These are phyloP conservation scores for Diplodia scrobiculata DNA, from an alignment of 2,329 filamentous ascomycete species.

Conservation along the genomic window DNA sequence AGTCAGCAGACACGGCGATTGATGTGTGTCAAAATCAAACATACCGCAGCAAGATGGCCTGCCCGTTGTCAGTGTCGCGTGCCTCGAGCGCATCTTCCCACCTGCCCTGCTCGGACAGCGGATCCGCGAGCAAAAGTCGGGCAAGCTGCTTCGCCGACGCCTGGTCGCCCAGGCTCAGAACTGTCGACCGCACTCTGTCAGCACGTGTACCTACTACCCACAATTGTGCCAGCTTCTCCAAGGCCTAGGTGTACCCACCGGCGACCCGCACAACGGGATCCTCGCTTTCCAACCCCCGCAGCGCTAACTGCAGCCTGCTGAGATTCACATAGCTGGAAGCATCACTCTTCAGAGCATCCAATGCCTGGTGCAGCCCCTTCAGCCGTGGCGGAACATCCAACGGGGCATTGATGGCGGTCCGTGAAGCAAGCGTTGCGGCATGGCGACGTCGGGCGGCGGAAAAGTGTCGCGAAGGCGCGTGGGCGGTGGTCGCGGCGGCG, in stretches of 20 bases:
- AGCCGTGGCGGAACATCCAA: slow-evolving; percentile 57
- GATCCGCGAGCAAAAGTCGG: slow-evolving; percentile 58
- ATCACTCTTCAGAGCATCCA: slow-evolving; percentile 63
- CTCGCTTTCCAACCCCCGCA: slow-evolving; percentile 63
- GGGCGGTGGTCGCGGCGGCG: slow-evolving; percentile 11
- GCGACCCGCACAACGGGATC: slow-evolving; percentile 59
- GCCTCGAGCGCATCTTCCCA: slow-evolving; percentile 51
- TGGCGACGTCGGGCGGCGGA: slow-evolving; percentile 34
- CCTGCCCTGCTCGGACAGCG: slow-evolving; percentile 44
- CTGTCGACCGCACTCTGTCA: slow-evolving; percentile 36
- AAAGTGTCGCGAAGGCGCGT: slow-evolving; percentile 21
- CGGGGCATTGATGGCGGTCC: slow-evolving; percentile 57
- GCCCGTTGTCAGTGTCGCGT: slow-evolving; percentile 38
- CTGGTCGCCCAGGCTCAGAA: slow-evolving; percentile 55
- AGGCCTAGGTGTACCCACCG: slow-evolving; percentile 43
- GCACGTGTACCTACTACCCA: slow-evolving; percentile 30
- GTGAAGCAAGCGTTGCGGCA: slow-evolving; percentile 51
- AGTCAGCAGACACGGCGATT: slow-evolving; percentile 5
- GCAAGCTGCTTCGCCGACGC: slow-evolving; percentile 65
- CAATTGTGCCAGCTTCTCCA: background rate
- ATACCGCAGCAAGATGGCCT: slow-evolving; percentile 48
- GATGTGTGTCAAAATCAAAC: slow-evolving; percentile 17
- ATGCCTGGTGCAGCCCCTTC: slow-evolving; percentile 60
- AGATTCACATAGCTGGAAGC: slow-evolving; percentile 66
- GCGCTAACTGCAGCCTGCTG: slow-evolving; percentile 70